A percentile compares a stretch with the other conserved stretches of the same genome.
phyloP scores from a whole-genome alignment of 441 rosid species.

The Monsonia emarginata region DNA sequence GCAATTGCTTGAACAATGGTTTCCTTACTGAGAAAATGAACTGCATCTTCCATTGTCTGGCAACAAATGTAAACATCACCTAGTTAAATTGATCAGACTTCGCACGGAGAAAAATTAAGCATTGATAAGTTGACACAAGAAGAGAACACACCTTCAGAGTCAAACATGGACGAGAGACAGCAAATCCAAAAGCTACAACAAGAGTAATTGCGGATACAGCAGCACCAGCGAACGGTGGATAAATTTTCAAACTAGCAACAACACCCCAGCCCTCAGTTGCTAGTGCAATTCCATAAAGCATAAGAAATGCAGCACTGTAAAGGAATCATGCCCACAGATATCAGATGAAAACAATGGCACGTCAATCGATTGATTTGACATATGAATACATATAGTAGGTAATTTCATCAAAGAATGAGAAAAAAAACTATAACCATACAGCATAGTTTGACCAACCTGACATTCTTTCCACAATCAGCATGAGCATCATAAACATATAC shows the following conservation, averaged over 20 bases:
- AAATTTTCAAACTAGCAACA: conserved; percentile 92
- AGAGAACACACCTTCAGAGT: conserved; percentile 64
- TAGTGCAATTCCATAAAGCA: conserved; percentile 96
- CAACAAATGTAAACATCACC: conserved; percentile 23
- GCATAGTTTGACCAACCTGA: conserved; percentile 57
- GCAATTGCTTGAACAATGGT: conserved; percentile 94
- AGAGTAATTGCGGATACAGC: conserved; percentile 98
- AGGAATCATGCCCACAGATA: conserved; percentile 12
- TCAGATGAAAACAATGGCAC: conserved; percentile 16
- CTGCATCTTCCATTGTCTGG: conserved; percentile 99
- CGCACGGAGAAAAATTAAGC: conserved; percentile 9
- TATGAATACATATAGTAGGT: conserved; percentile 5
- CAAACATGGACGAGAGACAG: conserved; percentile 98
- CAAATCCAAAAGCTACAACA: conserved; percentile 98
- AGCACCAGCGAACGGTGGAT: conserved; percentile 99
- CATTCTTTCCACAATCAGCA: conserved; percentile 96
- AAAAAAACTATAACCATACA: conserved; percentile 11
- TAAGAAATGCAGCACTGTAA: conserved; percentile 84
- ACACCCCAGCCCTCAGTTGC: conserved; percentile 99
- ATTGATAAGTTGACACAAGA: conserved; percentile 12
- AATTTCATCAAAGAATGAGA: conserved; percentile 4
- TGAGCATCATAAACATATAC: conserved; percentile 99
- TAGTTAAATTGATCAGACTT: neutral
- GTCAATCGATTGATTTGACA: neutral
- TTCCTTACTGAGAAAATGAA: conserved; percentile 95